Evolutionary conservation across 2,329 filamentous ascomycete species (phyloP).

Genomic region (Endoconidiophora laricicola): DNA sequence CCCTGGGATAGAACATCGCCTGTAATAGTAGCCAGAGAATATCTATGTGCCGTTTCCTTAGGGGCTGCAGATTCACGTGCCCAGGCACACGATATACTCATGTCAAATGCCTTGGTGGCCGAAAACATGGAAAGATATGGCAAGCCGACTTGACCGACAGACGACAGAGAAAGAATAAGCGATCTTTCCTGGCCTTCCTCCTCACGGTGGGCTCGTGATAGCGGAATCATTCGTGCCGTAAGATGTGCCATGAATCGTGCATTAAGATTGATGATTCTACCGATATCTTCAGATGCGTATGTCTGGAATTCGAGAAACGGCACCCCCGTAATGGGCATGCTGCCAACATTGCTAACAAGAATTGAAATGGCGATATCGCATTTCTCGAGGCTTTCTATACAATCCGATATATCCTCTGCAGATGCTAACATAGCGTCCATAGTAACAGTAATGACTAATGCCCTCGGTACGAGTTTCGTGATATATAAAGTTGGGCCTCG

Average conservation of each 20-base stretch:
- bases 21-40: constrained; percentile 18
- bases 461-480: background rate
- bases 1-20: constrained; percentile 18
- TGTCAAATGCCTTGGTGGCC: constrained; percentile 20
- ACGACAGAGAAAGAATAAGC: constrained; percentile 19
- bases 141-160: constrained; percentile 16
- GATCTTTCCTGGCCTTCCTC: background rate
- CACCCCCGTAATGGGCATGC: constrained; percentile 17
- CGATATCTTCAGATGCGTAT: constrained; percentile 18
- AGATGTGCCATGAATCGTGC: constrained; percentile 22
- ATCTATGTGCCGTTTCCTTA: constrained; percentile 16
- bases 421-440: background rate
- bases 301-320: constrained; percentile 18
- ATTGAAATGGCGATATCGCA: constrained; percentile 18
- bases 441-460: background rate
- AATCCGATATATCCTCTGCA: background rate
- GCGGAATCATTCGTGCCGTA: constrained; percentile 19
- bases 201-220: constrained; percentile 9
- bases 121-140: constrained; percentile 20
- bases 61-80: constrained; percentile 18
- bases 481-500: background rate
- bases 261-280: constrained; percentile 20
- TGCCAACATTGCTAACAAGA: constrained; percentile 22
- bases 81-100: constrained; percentile 17
- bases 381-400: constrained; percentile 16